These are phyloP conservation scores for Tetrahymena elliotti DNA, from an alignment of 73 alveolate genomes.

Conservation along the genomic window DNA sequence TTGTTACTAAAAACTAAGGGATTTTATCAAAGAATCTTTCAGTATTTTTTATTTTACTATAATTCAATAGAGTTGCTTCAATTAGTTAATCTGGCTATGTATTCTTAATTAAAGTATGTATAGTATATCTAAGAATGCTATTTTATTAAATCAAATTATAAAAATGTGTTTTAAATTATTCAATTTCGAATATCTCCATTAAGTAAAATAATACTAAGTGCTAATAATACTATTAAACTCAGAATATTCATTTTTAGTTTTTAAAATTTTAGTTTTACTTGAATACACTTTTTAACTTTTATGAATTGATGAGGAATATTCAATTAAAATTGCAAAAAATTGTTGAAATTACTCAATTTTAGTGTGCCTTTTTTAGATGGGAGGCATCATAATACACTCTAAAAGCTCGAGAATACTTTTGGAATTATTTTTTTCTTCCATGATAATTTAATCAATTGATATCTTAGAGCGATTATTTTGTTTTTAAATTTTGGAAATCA, in stretches of 20 bases:
- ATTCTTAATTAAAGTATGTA: neutral
- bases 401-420: neutral
- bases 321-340: too few relatives aligned
- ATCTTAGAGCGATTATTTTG: neutral
- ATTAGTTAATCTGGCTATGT: neutral
- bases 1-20: neutral
- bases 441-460: neutral
- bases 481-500: neutral
- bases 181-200: too few relatives aligned
- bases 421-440: neutral
- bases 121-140: neutral
- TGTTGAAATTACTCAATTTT: neutral
- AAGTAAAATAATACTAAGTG: too few relatives aligned
- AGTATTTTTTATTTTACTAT: neutral
- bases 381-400: neutral
- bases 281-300: too few relatives aligned
- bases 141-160: neutral
- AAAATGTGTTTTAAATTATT: neutral
- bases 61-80: neutral
- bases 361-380: neutral
- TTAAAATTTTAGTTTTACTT: too few relatives aligned
- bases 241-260: too few relatives aligned
- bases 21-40: neutral
- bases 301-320: too few relatives aligned
- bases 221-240: too few relatives aligned